These are phyloP conservation scores for Theobroma grandiflorum DNA, from an alignment of 441 rosid species.

Conservation along the genomic window DNA sequence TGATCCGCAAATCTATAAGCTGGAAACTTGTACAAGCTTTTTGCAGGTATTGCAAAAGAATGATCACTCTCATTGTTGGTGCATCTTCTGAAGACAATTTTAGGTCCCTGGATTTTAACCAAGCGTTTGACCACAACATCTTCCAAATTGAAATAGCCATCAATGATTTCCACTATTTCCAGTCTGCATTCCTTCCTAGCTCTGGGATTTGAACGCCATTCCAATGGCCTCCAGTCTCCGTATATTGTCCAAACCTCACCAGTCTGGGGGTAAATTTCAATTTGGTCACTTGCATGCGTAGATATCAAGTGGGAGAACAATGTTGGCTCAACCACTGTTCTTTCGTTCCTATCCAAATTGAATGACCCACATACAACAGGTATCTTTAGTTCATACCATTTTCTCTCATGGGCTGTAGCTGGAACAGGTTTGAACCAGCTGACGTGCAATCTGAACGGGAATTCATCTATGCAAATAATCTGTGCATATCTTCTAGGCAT, in stretches of 20 bases:
- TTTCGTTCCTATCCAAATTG: constrained; percentile 27
- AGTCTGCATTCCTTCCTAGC: constrained; percentile 28
- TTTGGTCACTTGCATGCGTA: constrained; percentile 23
- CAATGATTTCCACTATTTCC: constrained; percentile 30
- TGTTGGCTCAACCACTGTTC: constrained; percentile 22
- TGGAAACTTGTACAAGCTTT: constrained; percentile 31
- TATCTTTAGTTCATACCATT: constrained; percentile 35
- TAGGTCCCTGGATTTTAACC: constrained; percentile 25
- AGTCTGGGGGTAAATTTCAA: constrained; percentile 35
- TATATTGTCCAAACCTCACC: constrained; percentile 42
- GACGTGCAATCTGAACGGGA: constrained; percentile 27
- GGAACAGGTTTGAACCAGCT: constrained; percentile 41
- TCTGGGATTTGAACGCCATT: constrained; percentile 33
- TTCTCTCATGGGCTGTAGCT: constrained; percentile 28
- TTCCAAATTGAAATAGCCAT: constrained; percentile 32
- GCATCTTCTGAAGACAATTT: constrained; percentile 30
- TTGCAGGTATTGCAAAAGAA: constrained; percentile 29
- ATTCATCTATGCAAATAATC: constrained; percentile 30
- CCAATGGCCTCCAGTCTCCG: constrained; percentile 34
- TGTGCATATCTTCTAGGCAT: constrained; percentile 17
- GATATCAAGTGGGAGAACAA: constrained; percentile 25
- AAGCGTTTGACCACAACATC: constrained; percentile 26
- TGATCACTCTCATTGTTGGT: constrained; percentile 26
- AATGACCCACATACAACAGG: constrained; percentile 40
- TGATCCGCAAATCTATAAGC: constrained; percentile 28